Percentiles rank a stretch among this genome's conserved stretches.
These are phyloP conservation scores for Aurantiochytrium sp. DNA, from an alignment of 108 stramenopile genomes.

Conservation along the genomic window DNA sequence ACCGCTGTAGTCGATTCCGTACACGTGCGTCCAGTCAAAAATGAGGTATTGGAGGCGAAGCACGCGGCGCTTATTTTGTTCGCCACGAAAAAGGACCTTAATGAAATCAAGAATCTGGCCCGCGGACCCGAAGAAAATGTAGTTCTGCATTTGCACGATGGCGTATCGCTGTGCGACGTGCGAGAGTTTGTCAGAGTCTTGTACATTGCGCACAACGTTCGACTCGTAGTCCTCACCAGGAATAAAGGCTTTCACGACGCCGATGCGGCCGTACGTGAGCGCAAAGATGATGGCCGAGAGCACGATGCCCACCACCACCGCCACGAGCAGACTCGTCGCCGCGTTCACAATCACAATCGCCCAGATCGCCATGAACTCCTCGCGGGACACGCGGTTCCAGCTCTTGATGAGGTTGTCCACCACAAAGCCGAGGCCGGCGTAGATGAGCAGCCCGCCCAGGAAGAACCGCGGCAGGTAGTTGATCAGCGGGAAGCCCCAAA, in stretches of 20 bases:
- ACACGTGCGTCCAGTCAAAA: neutral
- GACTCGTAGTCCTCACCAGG: neutral
- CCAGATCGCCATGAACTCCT: constrained; percentile 9
- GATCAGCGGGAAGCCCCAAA: constrained; percentile 17
- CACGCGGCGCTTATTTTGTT: neutral
- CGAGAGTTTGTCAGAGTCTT: neutral
- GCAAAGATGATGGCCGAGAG: neutral
- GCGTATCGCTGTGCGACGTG: neutral
- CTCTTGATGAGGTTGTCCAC: neutral
- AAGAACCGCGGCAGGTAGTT: neutral
- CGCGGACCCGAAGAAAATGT: neutral
- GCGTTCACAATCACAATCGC: constrained; percentile 4
- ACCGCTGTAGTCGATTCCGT: neutral
- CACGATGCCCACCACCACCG: neutral
- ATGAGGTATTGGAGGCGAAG: neutral
- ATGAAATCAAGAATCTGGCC: neutral
- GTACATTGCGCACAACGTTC: neutral
- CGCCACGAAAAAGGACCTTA: neutral
- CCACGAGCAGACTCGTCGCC: neutral
- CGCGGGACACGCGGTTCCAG: neutral
- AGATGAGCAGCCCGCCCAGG: neutral
- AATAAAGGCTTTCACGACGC: neutral
- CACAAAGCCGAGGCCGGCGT: constrained; percentile 4
- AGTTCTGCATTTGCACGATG: neutral
- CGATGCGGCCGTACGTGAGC: neutral